phyloP scores from a whole-genome alignment of 495 filamentous ascomycete genomes.

The Letharia columbiana region DNA sequence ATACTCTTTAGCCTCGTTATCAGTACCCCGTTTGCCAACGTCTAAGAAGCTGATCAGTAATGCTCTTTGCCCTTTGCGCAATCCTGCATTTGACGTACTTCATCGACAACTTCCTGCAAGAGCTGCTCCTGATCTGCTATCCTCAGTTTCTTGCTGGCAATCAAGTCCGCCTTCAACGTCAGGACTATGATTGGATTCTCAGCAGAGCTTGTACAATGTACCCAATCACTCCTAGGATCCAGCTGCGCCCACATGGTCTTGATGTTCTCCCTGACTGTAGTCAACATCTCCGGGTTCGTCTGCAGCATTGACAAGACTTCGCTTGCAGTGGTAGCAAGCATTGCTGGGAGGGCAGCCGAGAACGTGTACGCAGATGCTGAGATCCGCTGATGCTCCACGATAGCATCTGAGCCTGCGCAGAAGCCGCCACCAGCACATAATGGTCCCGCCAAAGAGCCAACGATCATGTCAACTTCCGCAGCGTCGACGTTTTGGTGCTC shows the following conservation, averaged over 20 bases:
- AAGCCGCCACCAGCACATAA: slow-evolving; percentile 91
- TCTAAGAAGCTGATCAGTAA: slow-evolving; percentile 34
- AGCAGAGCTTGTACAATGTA: slow-evolving; percentile 66
- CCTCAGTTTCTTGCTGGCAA: slow-evolving; percentile 57
- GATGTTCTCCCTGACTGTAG: slow-evolving; percentile 70
- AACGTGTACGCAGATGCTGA: slow-evolving; percentile 85
- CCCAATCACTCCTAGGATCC: slow-evolving; percentile 90
- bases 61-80: neutral
- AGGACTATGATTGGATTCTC: slow-evolving; percentile 86
- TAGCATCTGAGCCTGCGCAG: slow-evolving; percentile 80
- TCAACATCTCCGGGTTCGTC: slow-evolving; percentile 67
- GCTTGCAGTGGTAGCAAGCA: slow-evolving; percentile 88
- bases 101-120: slow-evolving; percentile 85
- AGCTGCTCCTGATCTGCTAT: slow-evolving; percentile 73
- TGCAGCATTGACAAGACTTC: slow-evolving; percentile 80
- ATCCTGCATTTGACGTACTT: slow-evolving; percentile 47
- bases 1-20: slow-evolving; percentile 77
- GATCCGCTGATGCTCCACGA: slow-evolving; percentile 92
- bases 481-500: slow-evolving; percentile 95
- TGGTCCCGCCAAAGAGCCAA: slow-evolving; percentile 84
- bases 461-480: slow-evolving; percentile 84
- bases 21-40: slow-evolving; percentile 74
- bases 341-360: slow-evolving; percentile 86
- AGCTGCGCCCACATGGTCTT: slow-evolving; percentile 75
- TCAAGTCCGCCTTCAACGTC: slow-evolving; percentile 74